A percentile compares a stretch with the other conserved stretches of the same genome.
phyloP scores from a whole-genome alignment of 768 basidiomycete genomes.

The Tylopilus vinaceipallidus region DNA sequence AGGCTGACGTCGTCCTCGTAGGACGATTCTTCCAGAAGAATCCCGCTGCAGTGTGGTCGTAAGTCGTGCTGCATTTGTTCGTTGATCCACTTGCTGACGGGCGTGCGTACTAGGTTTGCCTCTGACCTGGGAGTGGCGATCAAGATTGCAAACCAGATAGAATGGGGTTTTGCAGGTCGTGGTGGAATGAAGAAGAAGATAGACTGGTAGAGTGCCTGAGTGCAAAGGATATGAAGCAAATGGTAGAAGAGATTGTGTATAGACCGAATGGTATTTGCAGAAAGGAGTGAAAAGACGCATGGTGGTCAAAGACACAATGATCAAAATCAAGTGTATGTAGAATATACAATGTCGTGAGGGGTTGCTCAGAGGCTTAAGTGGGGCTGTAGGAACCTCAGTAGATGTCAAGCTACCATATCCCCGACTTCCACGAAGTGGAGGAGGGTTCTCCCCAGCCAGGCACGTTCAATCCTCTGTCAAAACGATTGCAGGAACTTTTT shows the following conservation, averaged over 20 bases:
- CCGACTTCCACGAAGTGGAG: too few species aligned
- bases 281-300: too few species aligned
- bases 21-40: conserved; percentile 61
- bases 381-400: too few species aligned
- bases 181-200: conserved; percentile 11
- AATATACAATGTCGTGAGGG: too few species aligned
- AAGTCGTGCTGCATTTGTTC: conserved; percentile 3
- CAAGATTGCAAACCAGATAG: conserved; percentile 50
- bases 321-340: too few species aligned
- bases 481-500: too few species aligned
- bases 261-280: neutral
- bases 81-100: neutral
- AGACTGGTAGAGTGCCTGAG: conserved; percentile 12
- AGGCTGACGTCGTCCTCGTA: conserved; percentile 48
- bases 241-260: neutral
- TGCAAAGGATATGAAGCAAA: too few species aligned
- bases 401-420: too few species aligned
- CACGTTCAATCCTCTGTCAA: too few species aligned
- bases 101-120: conserved; percentile 37
- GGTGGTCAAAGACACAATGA: too few species aligned
- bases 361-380: too few species aligned
- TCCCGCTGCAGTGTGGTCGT: conserved; percentile 45
- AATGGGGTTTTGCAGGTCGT: conserved; percentile 49
- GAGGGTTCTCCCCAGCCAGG: too few species aligned
- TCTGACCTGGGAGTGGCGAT: conserved; percentile 52